These are phyloP conservation scores for Pluteus cervinus DNA, from an alignment of 768 basidiomycete genomes.

Conservation along the genomic window DNA sequence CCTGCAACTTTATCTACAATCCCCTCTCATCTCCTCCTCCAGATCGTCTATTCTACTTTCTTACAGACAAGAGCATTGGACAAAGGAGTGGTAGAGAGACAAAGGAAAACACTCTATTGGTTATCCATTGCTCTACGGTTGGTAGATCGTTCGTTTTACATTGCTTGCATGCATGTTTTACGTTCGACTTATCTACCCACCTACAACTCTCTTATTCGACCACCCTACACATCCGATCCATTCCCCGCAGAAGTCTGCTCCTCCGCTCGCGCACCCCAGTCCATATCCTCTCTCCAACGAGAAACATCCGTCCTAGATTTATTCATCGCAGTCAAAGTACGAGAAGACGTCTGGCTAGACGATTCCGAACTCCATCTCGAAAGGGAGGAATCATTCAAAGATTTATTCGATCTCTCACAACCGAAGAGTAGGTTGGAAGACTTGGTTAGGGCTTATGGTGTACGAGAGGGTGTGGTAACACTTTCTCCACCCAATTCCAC, in stretches of 20 bases:
- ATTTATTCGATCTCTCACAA: constrained; percentile 73
- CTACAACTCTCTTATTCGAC: constrained; percentile 55
- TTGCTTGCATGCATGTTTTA: constrained; percentile 80
- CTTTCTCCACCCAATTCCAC: constrained; percentile 9
- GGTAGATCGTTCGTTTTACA: constrained; percentile 61
- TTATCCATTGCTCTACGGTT: constrained; percentile 54
- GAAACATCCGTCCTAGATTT: constrained; percentile 72
- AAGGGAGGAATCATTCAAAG: constrained; percentile 69
- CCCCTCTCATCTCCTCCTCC: constrained; percentile 61
- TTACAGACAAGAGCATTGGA: constrained; percentile 34
- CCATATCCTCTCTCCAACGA: constrained; percentile 50
- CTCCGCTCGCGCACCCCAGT: constrained; percentile 12
- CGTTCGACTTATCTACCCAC: constrained; percentile 67
- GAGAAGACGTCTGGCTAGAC: constrained; percentile 73
- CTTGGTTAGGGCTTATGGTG: constrained; percentile 44
- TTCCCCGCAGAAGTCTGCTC: constrained; percentile 45
- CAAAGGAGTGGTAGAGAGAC: constrained; percentile 39
- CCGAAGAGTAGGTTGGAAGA: constrained; percentile 76
- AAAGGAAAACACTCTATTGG: constrained; percentile 71
- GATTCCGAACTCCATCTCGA: constrained; percentile 71
- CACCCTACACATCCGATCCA: constrained; percentile 73
- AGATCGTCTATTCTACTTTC: constrained; percentile 63
- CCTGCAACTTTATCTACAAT: too few relatives aligned
- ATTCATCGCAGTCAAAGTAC: constrained; percentile 76
- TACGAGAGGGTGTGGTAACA: constrained; percentile 34